These are phyloP conservation scores for Oryza meridionalis DNA, from an alignment of 176 grass and related monocot genomes.

Conservation along the genomic window DNA sequence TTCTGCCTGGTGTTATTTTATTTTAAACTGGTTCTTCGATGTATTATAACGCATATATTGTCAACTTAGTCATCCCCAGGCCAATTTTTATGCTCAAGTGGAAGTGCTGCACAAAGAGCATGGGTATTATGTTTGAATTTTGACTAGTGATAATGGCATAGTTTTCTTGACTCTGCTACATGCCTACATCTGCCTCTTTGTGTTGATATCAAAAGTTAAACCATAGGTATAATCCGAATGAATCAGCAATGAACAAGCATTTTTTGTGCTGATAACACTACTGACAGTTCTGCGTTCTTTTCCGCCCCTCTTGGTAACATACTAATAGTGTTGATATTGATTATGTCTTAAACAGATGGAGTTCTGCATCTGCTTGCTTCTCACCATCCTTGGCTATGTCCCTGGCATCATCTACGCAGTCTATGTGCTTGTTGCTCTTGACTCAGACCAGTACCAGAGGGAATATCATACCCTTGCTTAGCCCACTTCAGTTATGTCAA, in stretches of 20 bases:
- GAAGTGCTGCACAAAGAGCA: neutral
- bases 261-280: neutral
- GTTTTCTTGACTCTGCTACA: neutral
- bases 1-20: neutral
- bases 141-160: neutral
- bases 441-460: conserved; percentile 29
- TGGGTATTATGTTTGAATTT: neutral
- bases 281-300: neutral
- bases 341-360: conserved; percentile 51
- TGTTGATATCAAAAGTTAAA: neutral
- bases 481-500: neutral
- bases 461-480: conserved; percentile 57
- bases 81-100: neutral
- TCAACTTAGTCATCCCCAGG: neutral
- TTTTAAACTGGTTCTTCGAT: neutral
- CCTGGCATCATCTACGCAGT: conserved; percentile 75
- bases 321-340: neutral
- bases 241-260: neutral
- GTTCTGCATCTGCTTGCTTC: conserved; percentile 76
- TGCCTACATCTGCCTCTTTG: no score
- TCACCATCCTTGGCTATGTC: conserved; percentile 67
- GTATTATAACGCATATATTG: neutral
- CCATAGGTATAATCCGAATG: no score
- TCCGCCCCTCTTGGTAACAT: neutral
- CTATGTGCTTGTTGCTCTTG: conserved; percentile 56